Evolutionary conservation across 2,329 filamentous ascomycete species (phyloP).

Genomic region (Alternaria sp.): DNA sequence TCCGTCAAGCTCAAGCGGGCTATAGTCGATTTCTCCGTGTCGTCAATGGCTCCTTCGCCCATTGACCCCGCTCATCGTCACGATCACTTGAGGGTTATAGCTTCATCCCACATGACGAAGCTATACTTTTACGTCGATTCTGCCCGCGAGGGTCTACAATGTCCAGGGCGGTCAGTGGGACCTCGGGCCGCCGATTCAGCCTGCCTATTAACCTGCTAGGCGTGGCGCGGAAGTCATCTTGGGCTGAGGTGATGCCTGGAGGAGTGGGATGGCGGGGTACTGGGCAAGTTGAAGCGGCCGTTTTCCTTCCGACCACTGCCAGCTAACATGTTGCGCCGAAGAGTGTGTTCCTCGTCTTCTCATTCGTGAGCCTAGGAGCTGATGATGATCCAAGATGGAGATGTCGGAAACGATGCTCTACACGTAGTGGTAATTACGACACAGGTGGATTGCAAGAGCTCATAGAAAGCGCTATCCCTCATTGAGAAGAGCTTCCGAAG

Average conservation of each 20-base stretch:
- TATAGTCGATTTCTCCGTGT: conserved; percentile 29
- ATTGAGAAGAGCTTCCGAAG: conserved; percentile 33
- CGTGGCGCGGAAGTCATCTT: conserved; percentile 17
- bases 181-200: conserved; percentile 48
- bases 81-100: conserved; percentile 23
- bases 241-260: conserved; percentile 16
- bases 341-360: conserved; percentile 20
- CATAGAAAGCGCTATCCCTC: conserved; percentile 19
- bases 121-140: conserved; percentile 38
- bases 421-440: conserved; percentile 14
- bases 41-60: conserved; percentile 29
- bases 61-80: conserved; percentile 27
- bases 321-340: conserved; percentile 14
- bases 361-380: conserved; percentile 26
- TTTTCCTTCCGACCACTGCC: conserved; percentile 1
- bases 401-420: conserved; percentile 29
- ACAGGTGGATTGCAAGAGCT: conserved; percentile 12
- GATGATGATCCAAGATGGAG: conserved; percentile 21
- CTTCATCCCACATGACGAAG: conserved; percentile 34
- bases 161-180: conserved; percentile 48
- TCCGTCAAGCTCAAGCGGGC: conserved; percentile 28
- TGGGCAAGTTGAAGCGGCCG: conserved; percentile 25
- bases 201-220: conserved; percentile 39
- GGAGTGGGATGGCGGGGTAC: conserved; percentile 27
- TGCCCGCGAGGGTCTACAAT: conserved; percentile 37